These are phyloP conservation scores for Pyrus communis DNA, from an alignment of 306 rosid genomes.

Conservation along the genomic window DNA sequence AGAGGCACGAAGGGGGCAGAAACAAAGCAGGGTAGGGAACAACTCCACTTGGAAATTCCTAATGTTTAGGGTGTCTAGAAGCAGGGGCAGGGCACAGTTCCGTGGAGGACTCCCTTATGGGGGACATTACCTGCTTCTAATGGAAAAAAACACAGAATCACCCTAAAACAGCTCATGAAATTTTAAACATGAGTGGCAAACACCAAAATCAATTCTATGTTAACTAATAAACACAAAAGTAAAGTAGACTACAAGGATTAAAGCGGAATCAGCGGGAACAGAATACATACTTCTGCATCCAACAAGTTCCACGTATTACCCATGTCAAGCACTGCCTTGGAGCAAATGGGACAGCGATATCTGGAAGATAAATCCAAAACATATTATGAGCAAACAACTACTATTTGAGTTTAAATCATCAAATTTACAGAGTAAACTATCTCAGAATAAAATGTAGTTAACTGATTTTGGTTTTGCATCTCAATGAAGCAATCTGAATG, in stretches of 20 bases:
- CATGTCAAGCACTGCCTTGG: constrained; percentile 46
- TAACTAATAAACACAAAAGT: neutral
- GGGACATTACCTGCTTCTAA: neutral
- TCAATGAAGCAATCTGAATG: constrained; percentile 48
- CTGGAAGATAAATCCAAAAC: constrained; percentile 30
- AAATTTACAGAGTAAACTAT: neutral
- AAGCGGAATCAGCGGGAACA: neutral
- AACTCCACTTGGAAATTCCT: neutral
- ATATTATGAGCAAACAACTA: neutral
- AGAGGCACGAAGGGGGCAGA: neutral
- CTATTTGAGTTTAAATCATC: neutral
- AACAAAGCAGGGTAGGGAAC: neutral
- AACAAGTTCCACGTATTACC: constrained; percentile 31
- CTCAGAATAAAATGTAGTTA: constrained; percentile 3
- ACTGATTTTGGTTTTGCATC: constrained; percentile 50
- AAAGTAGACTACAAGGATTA: neutral
- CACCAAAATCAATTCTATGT: too few species aligned
- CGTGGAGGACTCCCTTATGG: neutral
- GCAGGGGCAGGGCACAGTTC: neutral
- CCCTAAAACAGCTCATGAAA: neutral
- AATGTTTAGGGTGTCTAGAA: neutral
- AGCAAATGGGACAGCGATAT: constrained; percentile 70
- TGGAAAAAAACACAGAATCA: neutral
- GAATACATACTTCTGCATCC: constrained; percentile 42
- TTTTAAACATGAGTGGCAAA: too few species aligned